A percentile compares a stretch with the other conserved stretches of the same genome.
These are phyloP conservation scores for Inosperma sp. DNA, from an alignment of 768 basidiomycete genomes.

Conservation along the genomic window DNA sequence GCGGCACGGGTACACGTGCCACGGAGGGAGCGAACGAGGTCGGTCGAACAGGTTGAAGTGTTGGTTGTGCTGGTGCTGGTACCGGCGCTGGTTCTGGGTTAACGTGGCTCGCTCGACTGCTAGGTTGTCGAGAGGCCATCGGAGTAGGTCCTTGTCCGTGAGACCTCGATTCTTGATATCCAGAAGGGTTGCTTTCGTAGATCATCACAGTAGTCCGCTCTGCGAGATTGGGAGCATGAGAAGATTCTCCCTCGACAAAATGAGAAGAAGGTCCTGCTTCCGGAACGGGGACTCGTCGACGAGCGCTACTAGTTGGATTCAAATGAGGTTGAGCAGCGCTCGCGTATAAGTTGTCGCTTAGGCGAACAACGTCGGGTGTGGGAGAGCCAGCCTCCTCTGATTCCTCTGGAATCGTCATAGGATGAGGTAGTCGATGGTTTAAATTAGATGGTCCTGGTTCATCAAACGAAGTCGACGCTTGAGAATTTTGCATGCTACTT, in stretches of 20 bases:
- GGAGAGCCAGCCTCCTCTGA: conserved; percentile 21
- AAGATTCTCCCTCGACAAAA: conserved; percentile 14
- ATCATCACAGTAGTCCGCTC: conserved; percentile 28
- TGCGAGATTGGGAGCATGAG: conserved; percentile 8
- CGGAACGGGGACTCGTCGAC: too few species aligned
- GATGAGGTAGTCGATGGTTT: background rate
- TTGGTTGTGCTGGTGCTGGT: conserved; percentile 2
- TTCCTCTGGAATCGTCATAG: conserved; percentile 16
- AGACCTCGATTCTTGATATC: conserved; percentile 6
- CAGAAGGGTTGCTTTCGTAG: conserved; percentile 15
- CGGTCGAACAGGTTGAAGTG: conserved; percentile 16
- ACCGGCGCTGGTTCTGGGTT: conserved; percentile 17
- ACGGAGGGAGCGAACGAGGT: conserved; percentile 13
- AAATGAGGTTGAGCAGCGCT: too few species aligned
- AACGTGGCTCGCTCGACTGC: conserved; percentile 17
- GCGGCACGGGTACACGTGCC: conserved; percentile 13
- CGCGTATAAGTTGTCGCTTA: conserved; percentile 19
- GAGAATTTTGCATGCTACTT: background rate
- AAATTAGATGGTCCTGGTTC: background rate
- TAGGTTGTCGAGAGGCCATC: conserved; percentile 11
- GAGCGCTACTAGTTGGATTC: too few species aligned
- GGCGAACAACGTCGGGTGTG: conserved; percentile 20
- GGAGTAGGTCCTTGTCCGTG: conserved; percentile 10
- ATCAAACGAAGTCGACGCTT: background rate
- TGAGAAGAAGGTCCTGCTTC: conserved; percentile 16